Evolutionary conservation across 768 basidiomycete genomes (phyloP).

Genomic region (Tylopilus cervinicoccineus): DNA sequence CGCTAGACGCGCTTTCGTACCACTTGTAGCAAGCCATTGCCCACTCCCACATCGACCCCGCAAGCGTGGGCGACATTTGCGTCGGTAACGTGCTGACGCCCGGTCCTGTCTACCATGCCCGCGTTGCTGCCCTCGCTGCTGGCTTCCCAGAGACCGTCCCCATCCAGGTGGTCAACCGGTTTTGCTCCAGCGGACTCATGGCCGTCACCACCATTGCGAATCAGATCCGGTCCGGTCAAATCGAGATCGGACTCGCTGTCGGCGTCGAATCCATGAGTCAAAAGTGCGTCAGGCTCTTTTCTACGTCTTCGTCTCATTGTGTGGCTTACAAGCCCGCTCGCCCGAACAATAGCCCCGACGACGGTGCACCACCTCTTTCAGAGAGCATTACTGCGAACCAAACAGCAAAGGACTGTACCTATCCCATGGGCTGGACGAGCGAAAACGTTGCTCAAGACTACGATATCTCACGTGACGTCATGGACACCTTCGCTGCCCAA

Average conservation of each 20-base stretch:
- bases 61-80: constrained; percentile 69
- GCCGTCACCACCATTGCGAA: constrained; percentile 74
- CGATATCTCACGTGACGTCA: constrained; percentile 65
- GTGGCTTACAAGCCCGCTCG: neutral
- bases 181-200: constrained; percentile 87
- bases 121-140: constrained; percentile 72
- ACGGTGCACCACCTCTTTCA: constrained; percentile 55
- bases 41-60: constrained; percentile 57
- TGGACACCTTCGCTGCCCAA: constrained; percentile 68
- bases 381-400: constrained; percentile 55
- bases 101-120: constrained; percentile 63
- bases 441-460: constrained; percentile 82
- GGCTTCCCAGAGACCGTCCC: constrained; percentile 79
- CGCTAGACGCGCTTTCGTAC: neutral
- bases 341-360: constrained; percentile 49
- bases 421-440: constrained; percentile 88
- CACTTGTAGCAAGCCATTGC: constrained; percentile 52
- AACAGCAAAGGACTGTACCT: constrained; percentile 55
- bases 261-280: constrained; percentile 88
- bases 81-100: constrained; percentile 74
- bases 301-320: too few relatives aligned
- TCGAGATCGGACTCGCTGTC: constrained; percentile 73
- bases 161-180: constrained; percentile 70
- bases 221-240: constrained; percentile 72
- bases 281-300: constrained; percentile 42